phyloP scores from a whole-genome alignment of 768 basidiomycete genomes.

The Hebeloma cylindrosporum region DNA sequence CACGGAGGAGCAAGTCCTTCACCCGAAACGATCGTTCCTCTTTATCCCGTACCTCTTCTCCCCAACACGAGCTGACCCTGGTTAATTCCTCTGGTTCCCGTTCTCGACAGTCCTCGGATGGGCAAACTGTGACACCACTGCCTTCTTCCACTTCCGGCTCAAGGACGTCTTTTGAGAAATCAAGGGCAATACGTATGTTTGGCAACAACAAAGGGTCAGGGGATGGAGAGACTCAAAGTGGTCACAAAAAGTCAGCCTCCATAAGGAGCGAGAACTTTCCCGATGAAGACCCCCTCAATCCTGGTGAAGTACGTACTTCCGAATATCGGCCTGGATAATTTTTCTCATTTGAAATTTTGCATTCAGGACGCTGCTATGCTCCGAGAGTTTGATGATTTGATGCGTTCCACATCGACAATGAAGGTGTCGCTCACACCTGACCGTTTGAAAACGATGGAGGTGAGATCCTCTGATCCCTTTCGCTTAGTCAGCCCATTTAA shows the following conservation, averaged over 20 bases:
- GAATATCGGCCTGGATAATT: background rate
- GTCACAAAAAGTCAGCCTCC: slow-evolving; percentile 58
- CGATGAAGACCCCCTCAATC: slow-evolving; percentile 29
- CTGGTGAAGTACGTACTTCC: slow-evolving; percentile 34
- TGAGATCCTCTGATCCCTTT: slow-evolving; percentile 38
- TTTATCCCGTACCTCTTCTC: slow-evolving; percentile 46
- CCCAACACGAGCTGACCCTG: slow-evolving; percentile 41
- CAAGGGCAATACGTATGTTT: slow-evolving; percentile 61
- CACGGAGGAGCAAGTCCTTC: slow-evolving; percentile 70
- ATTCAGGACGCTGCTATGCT: slow-evolving; percentile 54
- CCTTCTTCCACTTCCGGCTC: slow-evolving; percentile 31
- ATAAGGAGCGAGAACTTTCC: slow-evolving; percentile 46
- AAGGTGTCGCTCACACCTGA: slow-evolving; percentile 96
- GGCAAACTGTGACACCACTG: slow-evolving; percentile 29
- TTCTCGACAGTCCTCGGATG: slow-evolving; percentile 42
- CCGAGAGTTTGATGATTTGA: slow-evolving; percentile 91
- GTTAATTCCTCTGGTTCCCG: slow-evolving; percentile 32
- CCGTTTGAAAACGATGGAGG: slow-evolving; percentile 91
- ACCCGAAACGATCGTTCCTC: slow-evolving; percentile 51
- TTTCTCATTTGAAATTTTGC: slow-evolving; percentile 13
- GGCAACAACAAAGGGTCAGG: slow-evolving; percentile 36
- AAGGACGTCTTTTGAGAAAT: slow-evolving; percentile 65
- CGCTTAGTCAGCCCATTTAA: slow-evolving; percentile 36
- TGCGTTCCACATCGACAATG: slow-evolving; percentile 89
- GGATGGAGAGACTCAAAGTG: slow-evolving; percentile 41